phyloP scores from a whole-genome alignment of 1,284 basidiomycete species.

The Leccinum cinnamomeum region DNA sequence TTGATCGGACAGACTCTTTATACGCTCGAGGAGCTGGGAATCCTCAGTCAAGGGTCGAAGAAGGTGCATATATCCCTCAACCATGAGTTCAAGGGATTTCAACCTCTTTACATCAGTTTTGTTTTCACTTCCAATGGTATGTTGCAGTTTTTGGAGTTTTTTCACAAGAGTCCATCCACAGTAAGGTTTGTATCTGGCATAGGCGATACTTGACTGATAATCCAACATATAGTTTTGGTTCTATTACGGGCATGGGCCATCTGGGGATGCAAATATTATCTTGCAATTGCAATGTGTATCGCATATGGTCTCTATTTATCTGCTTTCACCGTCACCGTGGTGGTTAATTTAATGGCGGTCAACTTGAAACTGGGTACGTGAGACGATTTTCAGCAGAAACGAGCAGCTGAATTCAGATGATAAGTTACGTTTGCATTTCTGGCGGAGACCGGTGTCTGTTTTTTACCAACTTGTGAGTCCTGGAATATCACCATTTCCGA shows the following conservation, averaged over 20 bases:
- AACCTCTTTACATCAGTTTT: background rate
- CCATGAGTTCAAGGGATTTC: background rate
- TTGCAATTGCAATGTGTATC: background rate
- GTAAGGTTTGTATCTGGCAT: background rate
- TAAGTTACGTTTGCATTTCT: background rate
- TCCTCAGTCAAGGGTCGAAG: background rate
- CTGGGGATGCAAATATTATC: conserved; percentile 11
- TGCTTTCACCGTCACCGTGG: background rate
- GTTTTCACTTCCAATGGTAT: background rate
- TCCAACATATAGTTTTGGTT: conserved; percentile 9
- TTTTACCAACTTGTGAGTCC: background rate
- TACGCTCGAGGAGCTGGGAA: conserved; percentile 3
- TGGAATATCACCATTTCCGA: background rate
- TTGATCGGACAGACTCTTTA: conserved; percentile 8
- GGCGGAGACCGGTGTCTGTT: background rate
- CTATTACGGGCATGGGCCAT: conserved; percentile 20
- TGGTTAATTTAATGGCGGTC: background rate
- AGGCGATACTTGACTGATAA: background rate
- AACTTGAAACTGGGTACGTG: background rate
- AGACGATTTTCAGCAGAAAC: background rate
- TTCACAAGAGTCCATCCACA: conserved; percentile 15
- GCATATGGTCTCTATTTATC: conserved; percentile 5
- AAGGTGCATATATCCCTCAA: background rate
- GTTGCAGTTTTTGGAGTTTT: background rate
- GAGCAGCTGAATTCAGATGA: background rate